phyloP scores from a whole-genome alignment of 805 yeast species.

The Candida railenensis region DNA sequence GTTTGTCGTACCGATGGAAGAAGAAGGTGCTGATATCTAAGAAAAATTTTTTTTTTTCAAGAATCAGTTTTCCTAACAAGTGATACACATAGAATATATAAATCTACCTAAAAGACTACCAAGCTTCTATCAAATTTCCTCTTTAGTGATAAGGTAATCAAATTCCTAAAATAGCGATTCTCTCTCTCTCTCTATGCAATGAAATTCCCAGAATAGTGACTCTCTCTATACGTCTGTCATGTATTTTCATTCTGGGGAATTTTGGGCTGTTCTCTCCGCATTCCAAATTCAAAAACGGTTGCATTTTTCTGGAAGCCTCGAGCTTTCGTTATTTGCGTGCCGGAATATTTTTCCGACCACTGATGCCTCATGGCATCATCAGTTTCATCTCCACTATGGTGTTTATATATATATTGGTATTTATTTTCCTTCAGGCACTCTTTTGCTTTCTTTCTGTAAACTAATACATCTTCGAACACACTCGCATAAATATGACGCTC shows the following conservation, averaged over 20 bases:
- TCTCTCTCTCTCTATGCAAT: no score
- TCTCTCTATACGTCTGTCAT: background rate
- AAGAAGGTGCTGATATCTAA: constrained; percentile 28
- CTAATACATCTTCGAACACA: background rate
- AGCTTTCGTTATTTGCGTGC: background rate
- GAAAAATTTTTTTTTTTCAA: background rate
- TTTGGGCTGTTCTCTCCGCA: background rate
- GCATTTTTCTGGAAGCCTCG: background rate
- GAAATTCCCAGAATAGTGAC: background rate
- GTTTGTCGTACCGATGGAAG: constrained; percentile 68
- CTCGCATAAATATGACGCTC: constrained; percentile 5
- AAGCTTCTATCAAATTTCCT: no score
- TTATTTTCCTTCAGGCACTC: constrained; percentile 7
- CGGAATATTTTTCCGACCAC: background rate
- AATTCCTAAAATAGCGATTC: no score
- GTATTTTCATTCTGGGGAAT: background rate
- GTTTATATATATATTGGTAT: no score
- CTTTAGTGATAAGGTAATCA: no score
- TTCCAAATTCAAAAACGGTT: background rate
- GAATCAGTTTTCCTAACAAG: no score
- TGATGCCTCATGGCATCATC: background rate
- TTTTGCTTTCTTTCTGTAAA: background rate
- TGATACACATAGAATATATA: background rate
- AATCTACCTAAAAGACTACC: background rate
- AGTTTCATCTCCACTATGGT: background rate